These are phyloP conservation scores for Xylariaceae sp. DNA, from an alignment of 2,329 filamentous ascomycete species.

Conservation along the genomic window DNA sequence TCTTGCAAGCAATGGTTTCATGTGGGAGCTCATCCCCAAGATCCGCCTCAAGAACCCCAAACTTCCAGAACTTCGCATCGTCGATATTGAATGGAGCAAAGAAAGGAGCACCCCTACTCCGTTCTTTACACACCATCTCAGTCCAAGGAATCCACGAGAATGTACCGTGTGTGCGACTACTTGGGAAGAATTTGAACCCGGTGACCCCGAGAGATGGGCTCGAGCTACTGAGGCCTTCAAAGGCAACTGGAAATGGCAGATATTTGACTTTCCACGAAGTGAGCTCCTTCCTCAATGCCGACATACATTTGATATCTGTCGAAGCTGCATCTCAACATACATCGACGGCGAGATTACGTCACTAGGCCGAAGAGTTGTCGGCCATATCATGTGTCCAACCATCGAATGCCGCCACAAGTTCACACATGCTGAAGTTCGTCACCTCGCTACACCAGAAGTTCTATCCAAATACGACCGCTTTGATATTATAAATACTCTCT, in stretches of 20 bases:
- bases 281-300: background rate
- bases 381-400: background rate
- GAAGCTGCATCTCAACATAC: background rate
- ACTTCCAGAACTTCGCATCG: too few relatives aligned
- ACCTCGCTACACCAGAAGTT: background rate
- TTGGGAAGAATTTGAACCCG: background rate
- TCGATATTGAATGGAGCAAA: too few relatives aligned
- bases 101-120: too few relatives aligned
- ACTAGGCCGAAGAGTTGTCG: background rate
- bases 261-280: background rate
- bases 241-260: background rate
- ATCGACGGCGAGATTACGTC: background rate
- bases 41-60: too few relatives aligned
- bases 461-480: background rate
- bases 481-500: background rate
- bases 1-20: too few relatives aligned
- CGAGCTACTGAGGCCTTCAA: background rate
- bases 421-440: background rate
- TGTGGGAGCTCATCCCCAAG: too few relatives aligned
- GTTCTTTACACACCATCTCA: background rate
- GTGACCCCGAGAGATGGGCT: background rate
- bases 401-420: background rate
- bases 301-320: background rate
- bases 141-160: background rate
- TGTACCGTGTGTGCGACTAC: background rate